These are phyloP conservation scores for Trichoderma orchidacearum DNA, from an alignment of 495 filamentous ascomycete species.

Conservation along the genomic window DNA sequence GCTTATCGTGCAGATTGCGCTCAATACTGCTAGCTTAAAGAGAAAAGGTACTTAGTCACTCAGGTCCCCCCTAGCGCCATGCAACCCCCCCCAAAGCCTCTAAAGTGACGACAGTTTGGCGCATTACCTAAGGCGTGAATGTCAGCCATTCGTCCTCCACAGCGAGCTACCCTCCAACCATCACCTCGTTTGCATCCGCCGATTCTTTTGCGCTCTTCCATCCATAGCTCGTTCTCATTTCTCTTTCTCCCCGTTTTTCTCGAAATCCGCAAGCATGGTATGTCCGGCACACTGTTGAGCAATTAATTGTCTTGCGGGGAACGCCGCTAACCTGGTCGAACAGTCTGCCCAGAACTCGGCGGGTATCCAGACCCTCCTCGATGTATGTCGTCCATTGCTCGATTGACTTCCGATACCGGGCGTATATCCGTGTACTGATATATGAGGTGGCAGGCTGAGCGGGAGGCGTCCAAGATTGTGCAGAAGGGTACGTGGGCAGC, in stretches of 20 bases:
- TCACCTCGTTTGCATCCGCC: not conserved
- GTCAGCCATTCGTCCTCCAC: not conserved
- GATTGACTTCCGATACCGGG: not conserved
- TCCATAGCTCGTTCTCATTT: not conserved
- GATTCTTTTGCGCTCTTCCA: too few species aligned
- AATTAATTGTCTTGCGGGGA: too few species aligned
- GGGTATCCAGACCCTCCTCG: conserved; percentile 95
- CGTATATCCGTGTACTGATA: not conserved
- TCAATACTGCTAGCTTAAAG: too few species aligned
- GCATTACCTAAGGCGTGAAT: not conserved
- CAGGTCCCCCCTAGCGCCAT: too few species aligned
- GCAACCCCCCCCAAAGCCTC: not conserved
- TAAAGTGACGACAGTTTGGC: not conserved
- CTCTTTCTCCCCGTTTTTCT: too few species aligned
- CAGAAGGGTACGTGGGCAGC: conserved; percentile 59
- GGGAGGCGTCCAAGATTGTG: conserved; percentile 97
- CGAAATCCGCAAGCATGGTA: not conserved
- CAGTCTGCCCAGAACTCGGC: conserved; percentile 97
- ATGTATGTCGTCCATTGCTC: conserved; percentile 47
- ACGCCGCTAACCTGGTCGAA: not conserved
- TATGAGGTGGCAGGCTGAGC: conserved; percentile 57
- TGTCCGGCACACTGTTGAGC: not conserved
- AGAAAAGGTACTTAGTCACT: not conserved
- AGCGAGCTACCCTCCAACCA: not conserved
- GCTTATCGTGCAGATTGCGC: too few species aligned